Percentiles rank a stretch among this genome's conserved stretches.
Evolutionary conservation across 2,329 filamentous ascomycete genomes (phyloP).

Genomic region (Metarhizium brunneum): DNA sequence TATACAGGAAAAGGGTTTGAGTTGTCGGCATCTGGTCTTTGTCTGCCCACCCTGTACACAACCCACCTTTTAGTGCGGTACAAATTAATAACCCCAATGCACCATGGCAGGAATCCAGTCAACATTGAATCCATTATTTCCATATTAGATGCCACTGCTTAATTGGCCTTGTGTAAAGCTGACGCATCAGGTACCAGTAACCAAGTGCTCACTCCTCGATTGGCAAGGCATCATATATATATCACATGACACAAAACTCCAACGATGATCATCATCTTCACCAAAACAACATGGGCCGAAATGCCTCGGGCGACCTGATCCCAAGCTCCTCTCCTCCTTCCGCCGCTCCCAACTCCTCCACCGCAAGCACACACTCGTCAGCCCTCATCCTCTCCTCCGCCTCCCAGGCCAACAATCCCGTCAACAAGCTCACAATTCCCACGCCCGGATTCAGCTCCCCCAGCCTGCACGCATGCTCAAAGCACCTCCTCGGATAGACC

Average conservation of each 20-base stretch:
- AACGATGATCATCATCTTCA: conserved; percentile 4
- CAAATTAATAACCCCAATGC: no score
- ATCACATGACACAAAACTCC: neutral
- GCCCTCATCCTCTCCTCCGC: conserved; percentile 11
- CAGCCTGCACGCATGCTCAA: conserved; percentile 14
- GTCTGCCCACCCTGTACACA: no score
- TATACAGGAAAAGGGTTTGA: no score
- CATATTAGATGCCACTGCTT: no score
- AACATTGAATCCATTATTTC: no score
- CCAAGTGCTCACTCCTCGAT: no score
- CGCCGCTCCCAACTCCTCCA: conserved; percentile 2
- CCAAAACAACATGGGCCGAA: conserved; percentile 20
- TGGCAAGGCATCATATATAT: no score
- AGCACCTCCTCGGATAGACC: conserved; percentile 16
- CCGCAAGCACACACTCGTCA: conserved; percentile 9
- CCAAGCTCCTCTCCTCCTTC: conserved; percentile 6
- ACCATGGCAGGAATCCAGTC: no score
- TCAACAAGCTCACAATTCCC: conserved; percentile 10
- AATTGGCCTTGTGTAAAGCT: no score
- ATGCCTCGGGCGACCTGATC: conserved; percentile 15
- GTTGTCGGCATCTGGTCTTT: no score
- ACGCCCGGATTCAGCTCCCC: conserved; percentile 15
- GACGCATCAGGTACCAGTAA: no score
- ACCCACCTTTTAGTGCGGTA: no score
- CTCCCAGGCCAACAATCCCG: conserved; percentile 14